Percentiles rank a stretch among this genome's conserved stretches.
phyloP scores from a whole-genome alignment of 176 grass and related monocot species.

The Juncus inflexus region DNA sequence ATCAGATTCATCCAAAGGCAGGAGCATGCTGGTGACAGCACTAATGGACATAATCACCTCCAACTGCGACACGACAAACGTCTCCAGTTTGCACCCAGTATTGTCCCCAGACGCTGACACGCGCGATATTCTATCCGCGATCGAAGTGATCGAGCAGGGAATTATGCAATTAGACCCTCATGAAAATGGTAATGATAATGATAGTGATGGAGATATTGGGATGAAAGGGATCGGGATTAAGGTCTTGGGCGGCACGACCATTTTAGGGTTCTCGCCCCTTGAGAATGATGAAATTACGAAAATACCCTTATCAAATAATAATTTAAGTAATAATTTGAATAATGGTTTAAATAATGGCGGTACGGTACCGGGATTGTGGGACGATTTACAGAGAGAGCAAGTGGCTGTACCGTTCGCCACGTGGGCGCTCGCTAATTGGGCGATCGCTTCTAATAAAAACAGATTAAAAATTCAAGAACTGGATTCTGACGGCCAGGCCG shows the following conservation, averaged over 20 bases:
- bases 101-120: conserved; percentile 63
- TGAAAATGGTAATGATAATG: conserved; percentile 47
- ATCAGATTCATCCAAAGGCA: conserved; percentile 64
- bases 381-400: conserved; percentile 95
- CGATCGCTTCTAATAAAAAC: conserved; percentile 75
- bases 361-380: conserved; percentile 80
- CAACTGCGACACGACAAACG: conserved; percentile 70
- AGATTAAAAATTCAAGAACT: conserved; percentile 85
- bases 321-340: conserved; percentile 22
- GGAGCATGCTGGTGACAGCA: conserved; percentile 97
- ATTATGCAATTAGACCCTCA: conserved; percentile 73
- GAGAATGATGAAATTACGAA: conserved; percentile 16
- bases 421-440: conserved; percentile 98
- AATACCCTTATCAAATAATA: conserved; percentile 20
- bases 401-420: conserved; percentile 98
- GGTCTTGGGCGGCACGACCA: conserved; percentile 87
- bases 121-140: conserved; percentile 74
- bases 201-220: conserved; percentile 51
- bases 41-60: conserved; percentile 96
- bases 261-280: conserved; percentile 72
- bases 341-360: conserved; percentile 34
- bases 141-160: conserved; percentile 93
- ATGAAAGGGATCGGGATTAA: conserved; percentile 90
- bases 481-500: conserved; percentile 70
- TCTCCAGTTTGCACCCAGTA: conserved; percentile 57